Evolutionary conservation across 257 asterid species (phyloP).

Genomic region (Coffea canephora): DNA sequence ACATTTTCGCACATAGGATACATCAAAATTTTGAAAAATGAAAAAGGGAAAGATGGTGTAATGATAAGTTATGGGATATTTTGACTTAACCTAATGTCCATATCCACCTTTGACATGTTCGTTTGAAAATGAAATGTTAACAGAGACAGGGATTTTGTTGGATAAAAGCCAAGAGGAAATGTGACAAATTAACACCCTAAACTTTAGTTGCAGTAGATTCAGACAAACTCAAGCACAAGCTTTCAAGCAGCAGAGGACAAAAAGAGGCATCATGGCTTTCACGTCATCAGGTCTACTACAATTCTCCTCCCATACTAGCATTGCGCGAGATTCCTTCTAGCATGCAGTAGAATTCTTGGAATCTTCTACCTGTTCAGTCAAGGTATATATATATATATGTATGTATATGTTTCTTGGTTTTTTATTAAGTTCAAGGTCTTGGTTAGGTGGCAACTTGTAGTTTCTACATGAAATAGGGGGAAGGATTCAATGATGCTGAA

Average conservation of each 20-base stretch:
- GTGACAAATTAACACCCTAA: neutral
- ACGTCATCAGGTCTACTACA: neutral
- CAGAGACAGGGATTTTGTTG: neutral
- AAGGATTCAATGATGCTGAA: neutral
- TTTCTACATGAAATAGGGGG: neutral
- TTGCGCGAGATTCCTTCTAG: neutral
- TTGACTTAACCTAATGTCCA: neutral
- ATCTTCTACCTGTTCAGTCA: neutral
- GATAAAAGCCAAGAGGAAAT: neutral
- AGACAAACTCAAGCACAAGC: conserved; percentile 5
- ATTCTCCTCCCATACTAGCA: neutral
- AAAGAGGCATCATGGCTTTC: neutral
- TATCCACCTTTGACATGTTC: neutral
- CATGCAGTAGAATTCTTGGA: neutral
- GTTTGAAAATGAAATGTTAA: neutral
- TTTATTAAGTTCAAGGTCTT: neutral
- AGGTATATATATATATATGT: too few species aligned
- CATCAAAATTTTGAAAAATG: neutral
- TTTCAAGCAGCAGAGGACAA: neutral
- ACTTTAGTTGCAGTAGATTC: neutral
- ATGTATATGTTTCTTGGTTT: neutral
- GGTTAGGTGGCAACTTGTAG: neutral
- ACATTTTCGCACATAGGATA: neutral
- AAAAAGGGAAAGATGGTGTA: too few species aligned
- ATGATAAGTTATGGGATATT: neutral